These are phyloP conservation scores for Lipomyces yamadae DNA, from an alignment of 805 yeast species.

Conservation along the genomic window DNA sequence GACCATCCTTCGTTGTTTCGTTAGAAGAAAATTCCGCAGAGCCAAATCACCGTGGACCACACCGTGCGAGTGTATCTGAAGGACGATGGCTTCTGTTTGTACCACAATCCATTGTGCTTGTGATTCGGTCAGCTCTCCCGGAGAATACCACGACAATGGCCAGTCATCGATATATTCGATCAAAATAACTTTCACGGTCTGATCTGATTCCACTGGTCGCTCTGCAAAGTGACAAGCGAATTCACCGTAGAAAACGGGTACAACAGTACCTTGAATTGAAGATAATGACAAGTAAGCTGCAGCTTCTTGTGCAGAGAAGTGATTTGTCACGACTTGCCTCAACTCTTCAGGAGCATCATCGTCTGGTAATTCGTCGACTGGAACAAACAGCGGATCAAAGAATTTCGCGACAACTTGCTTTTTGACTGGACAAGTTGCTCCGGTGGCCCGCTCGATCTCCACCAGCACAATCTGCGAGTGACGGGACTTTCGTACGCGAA, in stretches of 20 bases:
- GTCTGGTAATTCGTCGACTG: background rate
- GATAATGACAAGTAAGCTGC: constrained; percentile 4
- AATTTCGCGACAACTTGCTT: constrained; percentile 1
- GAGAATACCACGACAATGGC: constrained; percentile 4
- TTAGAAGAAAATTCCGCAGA: constrained; percentile 2
- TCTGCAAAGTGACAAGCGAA: background rate
- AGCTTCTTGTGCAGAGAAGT: background rate
- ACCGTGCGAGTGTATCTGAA: background rate
- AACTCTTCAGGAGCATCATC: constrained; percentile 3
- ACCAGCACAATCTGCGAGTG: constrained; percentile 6
- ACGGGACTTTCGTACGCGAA: constrained; percentile 6
- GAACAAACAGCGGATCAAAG: constrained; percentile 7
- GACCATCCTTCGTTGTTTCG: constrained; percentile 2
- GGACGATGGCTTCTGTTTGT: background rate
- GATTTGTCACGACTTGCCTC: constrained; percentile 1
- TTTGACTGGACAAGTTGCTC: constrained; percentile 1
- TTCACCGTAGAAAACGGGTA: constrained; percentile 3
- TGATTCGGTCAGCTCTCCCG: constrained; percentile 1
- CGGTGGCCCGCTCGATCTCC: constrained; percentile 1
- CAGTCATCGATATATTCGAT: constrained; percentile 1
- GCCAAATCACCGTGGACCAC: background rate
- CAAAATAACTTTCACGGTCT: background rate
- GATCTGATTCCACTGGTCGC: constrained; percentile 1
- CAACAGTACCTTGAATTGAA: constrained; percentile 1
- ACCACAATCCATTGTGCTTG: background rate